These are phyloP conservation scores for Hemisphaericaspora xylanilytica DNA, from an alignment of 1,139 yeast species.

Conservation along the genomic window DNA sequence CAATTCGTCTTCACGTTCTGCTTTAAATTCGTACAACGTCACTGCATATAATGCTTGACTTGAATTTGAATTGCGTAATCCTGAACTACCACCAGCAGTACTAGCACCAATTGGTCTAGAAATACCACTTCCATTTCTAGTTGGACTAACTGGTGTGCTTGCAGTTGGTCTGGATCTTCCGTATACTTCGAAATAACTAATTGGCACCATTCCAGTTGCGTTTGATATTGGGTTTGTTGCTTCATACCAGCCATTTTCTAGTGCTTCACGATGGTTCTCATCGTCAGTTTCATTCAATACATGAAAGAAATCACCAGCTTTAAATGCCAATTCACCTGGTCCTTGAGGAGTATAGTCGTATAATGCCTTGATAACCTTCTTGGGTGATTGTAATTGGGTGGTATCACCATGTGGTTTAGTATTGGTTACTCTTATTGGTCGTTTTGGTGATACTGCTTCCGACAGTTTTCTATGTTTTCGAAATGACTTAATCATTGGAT, in stretches of 20 bases:
- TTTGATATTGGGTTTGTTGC: conserved; percentile 85
- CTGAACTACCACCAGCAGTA: no score
- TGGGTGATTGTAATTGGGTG: conserved; percentile 59
- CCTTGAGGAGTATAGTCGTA: conserved; percentile 77
- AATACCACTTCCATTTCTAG: background rate
- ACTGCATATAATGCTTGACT: conserved; percentile 46
- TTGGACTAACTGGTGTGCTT: conserved; percentile 1
- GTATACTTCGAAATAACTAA: conserved; percentile 76
- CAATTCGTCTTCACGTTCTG: conserved; percentile 87
- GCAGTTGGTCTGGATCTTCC: conserved; percentile 50
- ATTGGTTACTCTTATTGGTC: conserved; percentile 32
- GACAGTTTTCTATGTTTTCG: conserved; percentile 45
- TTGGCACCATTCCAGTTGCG: conserved; percentile 83
- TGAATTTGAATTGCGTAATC: conserved; percentile 19
- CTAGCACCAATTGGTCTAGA: no score
- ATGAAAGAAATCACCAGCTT: conserved; percentile 85
- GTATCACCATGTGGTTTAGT: conserved; percentile 15
- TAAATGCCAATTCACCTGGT: conserved; percentile 76
- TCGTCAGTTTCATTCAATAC: conserved; percentile 60
- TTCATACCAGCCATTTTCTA: conserved; percentile 70
- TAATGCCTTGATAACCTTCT: conserved; percentile 80
- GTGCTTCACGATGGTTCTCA: conserved; percentile 24
- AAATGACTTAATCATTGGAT: conserved; percentile 48
- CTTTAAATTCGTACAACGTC: conserved; percentile 74
- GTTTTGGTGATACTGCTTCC: conserved; percentile 36